Percentiles rank a stretch among this genome's conserved stretches.
Conservation (phyloP, 371 early-diverging fungal species). For the Zopfochytrium polystomum region DNA sequence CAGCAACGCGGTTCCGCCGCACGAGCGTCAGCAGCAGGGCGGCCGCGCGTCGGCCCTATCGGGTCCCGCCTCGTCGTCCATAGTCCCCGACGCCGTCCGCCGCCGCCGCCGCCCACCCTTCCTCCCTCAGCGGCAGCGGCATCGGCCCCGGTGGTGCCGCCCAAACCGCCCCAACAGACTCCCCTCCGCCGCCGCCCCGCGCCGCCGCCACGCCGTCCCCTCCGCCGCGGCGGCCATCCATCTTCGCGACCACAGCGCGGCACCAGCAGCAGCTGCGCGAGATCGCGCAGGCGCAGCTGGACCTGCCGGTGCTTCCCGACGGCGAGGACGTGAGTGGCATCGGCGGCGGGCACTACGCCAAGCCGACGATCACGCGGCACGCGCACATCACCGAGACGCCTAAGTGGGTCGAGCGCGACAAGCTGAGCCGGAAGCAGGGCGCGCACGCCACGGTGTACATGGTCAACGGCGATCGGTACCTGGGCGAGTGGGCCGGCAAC, state of each 20-base stretch:
- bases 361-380: conserved; percentile 28
- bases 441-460: conserved; percentile 52
- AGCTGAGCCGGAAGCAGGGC: conserved; percentile 40
- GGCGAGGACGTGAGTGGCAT: neutral
- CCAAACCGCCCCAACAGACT: neutral
- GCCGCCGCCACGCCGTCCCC: neutral
- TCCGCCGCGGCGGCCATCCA: neutral
- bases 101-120: neutral
- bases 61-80: too few relatives aligned
- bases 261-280: neutral
- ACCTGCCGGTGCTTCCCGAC: neutral
- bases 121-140: neutral
- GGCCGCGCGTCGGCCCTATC: too few relatives aligned
- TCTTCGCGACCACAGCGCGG: neutral
- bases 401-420: conserved; percentile 40
- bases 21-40: too few relatives aligned
- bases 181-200: neutral
- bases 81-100: too few relatives aligned
- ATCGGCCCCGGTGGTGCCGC: neutral
- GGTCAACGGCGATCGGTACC: conserved; percentile 51
- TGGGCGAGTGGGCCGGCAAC: conserved; percentile 53
- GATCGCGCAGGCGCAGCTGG: neutral
- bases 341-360: neutral
- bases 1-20: too few relatives aligned
- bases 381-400: conserved; percentile 36